phyloP scores from a whole-genome alignment of 495 filamentous ascomycete species.

The Hypoxylon crocopeplum region DNA sequence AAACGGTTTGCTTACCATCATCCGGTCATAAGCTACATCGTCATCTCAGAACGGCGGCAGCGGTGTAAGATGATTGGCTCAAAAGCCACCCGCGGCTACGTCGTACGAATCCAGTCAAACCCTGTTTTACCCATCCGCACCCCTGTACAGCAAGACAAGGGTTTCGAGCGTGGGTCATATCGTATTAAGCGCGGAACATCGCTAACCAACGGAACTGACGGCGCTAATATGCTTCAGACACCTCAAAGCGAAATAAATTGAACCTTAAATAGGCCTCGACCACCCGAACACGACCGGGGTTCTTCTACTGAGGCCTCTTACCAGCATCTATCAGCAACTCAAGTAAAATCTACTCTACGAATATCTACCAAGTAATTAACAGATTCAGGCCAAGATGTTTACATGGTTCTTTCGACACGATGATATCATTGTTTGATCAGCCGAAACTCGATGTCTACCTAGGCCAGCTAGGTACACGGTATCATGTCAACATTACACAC shows the following conservation, averaged over 20 bases:
- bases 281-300: slow-evolving; percentile 9
- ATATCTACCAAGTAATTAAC: slow-evolving; percentile 1
- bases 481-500: slow-evolving; percentile 12
- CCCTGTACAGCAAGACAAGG: no score
- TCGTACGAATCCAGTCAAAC: background rate
- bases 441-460: background rate
- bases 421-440: no score
- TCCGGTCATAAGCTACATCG: slow-evolving; percentile 1
- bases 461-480: background rate
- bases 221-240: slow-evolving; percentile 26
- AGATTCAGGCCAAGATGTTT: no score
- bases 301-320: slow-evolving; percentile 14
- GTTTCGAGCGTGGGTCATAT: background rate
- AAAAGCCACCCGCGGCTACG: slow-evolving; percentile 21
- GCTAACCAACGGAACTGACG: slow-evolving; percentile 15
- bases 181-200: slow-evolving; percentile 24
- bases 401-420: no score
- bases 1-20: background rate
- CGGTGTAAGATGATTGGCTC: slow-evolving; percentile 29
- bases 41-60: slow-evolving; percentile 20
- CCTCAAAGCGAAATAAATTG: slow-evolving; percentile 3
- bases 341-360: background rate
- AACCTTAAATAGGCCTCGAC: slow-evolving; percentile 25
- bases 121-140: no score
- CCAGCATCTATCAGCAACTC: background rate